phyloP scores from a whole-genome alignment of 2,329 filamentous ascomycete species.

The Metarhizium sp. region DNA sequence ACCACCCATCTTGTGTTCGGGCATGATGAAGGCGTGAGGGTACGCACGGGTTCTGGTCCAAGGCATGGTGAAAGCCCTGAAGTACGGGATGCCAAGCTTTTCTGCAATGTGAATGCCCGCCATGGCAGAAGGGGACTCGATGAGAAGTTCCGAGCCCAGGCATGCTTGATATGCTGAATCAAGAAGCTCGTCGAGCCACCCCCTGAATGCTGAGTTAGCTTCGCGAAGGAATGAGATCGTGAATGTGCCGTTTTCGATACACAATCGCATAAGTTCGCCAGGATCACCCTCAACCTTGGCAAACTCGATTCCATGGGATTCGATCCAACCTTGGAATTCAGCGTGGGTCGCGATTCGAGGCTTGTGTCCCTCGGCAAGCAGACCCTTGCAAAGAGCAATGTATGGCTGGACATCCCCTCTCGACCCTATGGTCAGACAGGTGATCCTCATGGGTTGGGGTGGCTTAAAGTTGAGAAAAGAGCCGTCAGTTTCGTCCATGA shows the following conservation, averaged over 20 bases:
- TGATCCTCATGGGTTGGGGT: conserved; percentile 66
- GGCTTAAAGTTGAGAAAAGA: conserved; percentile 92
- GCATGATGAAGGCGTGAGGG: conserved; percentile 90
- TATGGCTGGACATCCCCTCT: conserved; percentile 96
- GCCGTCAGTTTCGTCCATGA: conserved; percentile 82
- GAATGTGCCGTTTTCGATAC: conserved; percentile 96
- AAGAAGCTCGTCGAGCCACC: conserved; percentile 89
- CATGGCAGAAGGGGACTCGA: conserved; percentile 96
- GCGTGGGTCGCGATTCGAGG: conserved; percentile 83
- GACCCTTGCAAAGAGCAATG: conserved; percentile 86
- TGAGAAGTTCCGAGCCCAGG: conserved; percentile 78
- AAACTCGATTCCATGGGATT: conserved; percentile 91
- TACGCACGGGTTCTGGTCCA: conserved; percentile 96
- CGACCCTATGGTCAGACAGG: conserved; percentile 92
- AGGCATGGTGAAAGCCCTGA: conserved; percentile 96
- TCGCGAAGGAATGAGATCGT: conserved; percentile 85
- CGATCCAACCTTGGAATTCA: conserved; percentile 84
- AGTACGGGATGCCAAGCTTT: conserved; percentile 86
- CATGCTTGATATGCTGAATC: conserved; percentile 75
- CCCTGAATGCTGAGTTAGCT: conserved; percentile 77
- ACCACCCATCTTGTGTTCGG: conserved; percentile 88
- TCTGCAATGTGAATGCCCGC: conserved; percentile 96
- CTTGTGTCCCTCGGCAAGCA: conserved; percentile 79
- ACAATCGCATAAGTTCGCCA: conserved; percentile 88
- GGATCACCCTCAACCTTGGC: conserved; percentile 82